phyloP scores from a whole-genome alignment of 805 yeast genomes.

The Starmerella roubikii region DNA sequence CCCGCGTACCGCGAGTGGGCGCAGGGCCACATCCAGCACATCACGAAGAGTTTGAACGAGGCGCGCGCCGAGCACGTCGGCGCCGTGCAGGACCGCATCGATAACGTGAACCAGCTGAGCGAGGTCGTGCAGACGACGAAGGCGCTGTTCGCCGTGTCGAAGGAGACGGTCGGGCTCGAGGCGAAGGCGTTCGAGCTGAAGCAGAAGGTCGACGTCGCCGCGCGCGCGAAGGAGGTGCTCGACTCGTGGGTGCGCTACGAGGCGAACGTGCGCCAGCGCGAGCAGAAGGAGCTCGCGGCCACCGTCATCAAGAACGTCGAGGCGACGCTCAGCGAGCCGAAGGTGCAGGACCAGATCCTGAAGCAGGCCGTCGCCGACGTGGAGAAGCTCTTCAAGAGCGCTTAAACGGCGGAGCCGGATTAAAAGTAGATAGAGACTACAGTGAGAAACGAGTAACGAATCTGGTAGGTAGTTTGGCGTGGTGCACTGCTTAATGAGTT shows the following conservation, averaged over 20 bases:
- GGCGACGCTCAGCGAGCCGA: slow-evolving; percentile 68
- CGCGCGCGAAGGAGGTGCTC: slow-evolving; percentile 85
- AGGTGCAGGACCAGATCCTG: slow-evolving; percentile 86
- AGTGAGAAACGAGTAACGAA: too few relatives aligned
- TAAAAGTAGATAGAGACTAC: too few relatives aligned
- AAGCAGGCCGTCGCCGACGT: slow-evolving; percentile 84
- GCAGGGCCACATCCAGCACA: slow-evolving; percentile 66
- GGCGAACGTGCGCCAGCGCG: slow-evolving; percentile 87
- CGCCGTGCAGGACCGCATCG: slow-evolving; percentile 88
- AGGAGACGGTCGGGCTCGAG: slow-evolving; percentile 93
- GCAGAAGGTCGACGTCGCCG: slow-evolving; percentile 76
- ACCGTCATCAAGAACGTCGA: slow-evolving; percentile 79
- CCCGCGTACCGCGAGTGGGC: slow-evolving; percentile 95
- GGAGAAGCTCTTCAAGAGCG: slow-evolving; percentile 55
- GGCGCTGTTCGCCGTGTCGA: slow-evolving; percentile 82
- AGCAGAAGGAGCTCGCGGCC: slow-evolving; percentile 83
- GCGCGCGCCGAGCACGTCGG: slow-evolving; percentile 83
- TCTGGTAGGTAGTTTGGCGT: too few relatives aligned
- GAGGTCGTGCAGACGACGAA: slow-evolving; percentile 87
- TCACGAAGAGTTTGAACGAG: slow-evolving; percentile 65
- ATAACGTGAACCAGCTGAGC: slow-evolving; percentile 72
- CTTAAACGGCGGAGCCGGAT: slow-evolving; percentile 1
- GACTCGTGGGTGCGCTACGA: slow-evolving; percentile 99
- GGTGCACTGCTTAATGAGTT: too few relatives aligned
- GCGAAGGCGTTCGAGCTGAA: slow-evolving; percentile 86